Evolutionary conservation across 192 early-diverging fungal species (phyloP).

Genomic region (Podila minutissima): DNA sequence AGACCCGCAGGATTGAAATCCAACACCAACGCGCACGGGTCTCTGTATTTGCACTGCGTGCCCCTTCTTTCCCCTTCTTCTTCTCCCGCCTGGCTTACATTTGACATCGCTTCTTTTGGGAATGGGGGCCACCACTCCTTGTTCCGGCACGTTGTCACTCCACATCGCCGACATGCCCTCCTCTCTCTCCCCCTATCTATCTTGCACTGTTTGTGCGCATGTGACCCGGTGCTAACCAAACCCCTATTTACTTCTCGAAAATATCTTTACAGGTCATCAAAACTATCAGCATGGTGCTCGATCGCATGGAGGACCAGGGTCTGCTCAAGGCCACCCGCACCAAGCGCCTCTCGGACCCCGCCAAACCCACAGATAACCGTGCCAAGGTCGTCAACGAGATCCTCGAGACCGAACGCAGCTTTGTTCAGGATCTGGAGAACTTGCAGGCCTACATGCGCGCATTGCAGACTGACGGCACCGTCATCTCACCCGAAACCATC

Average conservation of each 20-base stretch:
- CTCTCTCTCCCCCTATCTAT: slow-evolving; percentile 6
- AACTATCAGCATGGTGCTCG: slow-evolving; percentile 80
- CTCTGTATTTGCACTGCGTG: background rate
- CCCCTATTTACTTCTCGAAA: slow-evolving; percentile 21
- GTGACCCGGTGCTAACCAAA: background rate
- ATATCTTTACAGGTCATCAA: slow-evolving; percentile 76
- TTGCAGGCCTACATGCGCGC: slow-evolving; percentile 81
- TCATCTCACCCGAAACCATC: slow-evolving; percentile 79
- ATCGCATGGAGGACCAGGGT: slow-evolving; percentile 77
- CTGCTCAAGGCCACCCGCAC: slow-evolving; percentile 53
- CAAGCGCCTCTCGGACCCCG: slow-evolving; percentile 60
- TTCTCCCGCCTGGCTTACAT: background rate
- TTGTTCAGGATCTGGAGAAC: slow-evolving; percentile 88
- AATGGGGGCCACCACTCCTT: background rate
- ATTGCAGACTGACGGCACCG: slow-evolving; percentile 73
- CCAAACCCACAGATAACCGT: slow-evolving; percentile 86
- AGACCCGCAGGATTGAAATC: background rate
- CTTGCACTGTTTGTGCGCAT: background rate
- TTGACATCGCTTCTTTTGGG: slow-evolving; percentile 6
- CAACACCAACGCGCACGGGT: background rate
- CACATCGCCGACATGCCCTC: background rate
- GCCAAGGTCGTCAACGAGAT: slow-evolving; percentile 89
- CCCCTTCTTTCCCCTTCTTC: background rate
- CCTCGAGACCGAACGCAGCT: slow-evolving; percentile 93
- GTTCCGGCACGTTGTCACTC: too few species aligned